These are phyloP conservation scores for Boeremia lycopersici DNA, from an alignment of 2,329 filamentous ascomycete genomes.

Conservation along the genomic window DNA sequence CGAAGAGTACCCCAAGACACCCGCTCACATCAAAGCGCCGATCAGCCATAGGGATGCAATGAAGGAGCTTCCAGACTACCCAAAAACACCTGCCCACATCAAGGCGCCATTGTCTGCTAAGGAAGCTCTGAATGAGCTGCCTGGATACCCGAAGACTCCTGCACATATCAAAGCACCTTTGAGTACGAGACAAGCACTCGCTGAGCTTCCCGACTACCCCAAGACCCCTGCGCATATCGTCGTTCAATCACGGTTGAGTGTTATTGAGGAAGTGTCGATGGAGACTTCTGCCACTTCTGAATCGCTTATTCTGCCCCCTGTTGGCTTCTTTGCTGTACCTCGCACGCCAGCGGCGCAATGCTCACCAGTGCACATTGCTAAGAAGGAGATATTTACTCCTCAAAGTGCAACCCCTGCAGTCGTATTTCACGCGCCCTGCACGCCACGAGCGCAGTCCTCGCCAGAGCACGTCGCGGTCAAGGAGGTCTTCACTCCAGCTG, in stretches of 20 bases:
- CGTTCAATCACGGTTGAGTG: constrained; percentile 3
- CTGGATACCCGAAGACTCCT: constrained; percentile 32
- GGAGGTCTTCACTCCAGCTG: constrained; percentile 8
- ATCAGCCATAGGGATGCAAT: constrained; percentile 1
- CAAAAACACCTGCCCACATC: constrained; percentile 28
- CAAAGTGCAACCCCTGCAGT: not conserved
- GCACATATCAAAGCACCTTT: constrained; percentile 29
- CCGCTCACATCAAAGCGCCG: not conserved
- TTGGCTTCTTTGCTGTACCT: constrained; percentile 9
- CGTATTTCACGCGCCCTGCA: constrained; percentile 2
- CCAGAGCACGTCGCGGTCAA: constrained; percentile 12
- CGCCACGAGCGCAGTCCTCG: constrained; percentile 10
- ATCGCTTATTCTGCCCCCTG: not conserved
- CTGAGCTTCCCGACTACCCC: constrained; percentile 27
- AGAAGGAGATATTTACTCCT: constrained; percentile 13
- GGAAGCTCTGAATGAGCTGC: constrained; percentile 30
- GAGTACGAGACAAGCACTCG: constrained; percentile 27
- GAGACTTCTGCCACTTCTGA: constrained; percentile 3
- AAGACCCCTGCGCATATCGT: constrained; percentile 17
- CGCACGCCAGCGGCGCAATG: constrained; percentile 13
- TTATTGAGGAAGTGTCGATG: constrained; percentile 12
- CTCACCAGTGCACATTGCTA: constrained; percentile 10
- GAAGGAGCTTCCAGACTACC: constrained; percentile 30
- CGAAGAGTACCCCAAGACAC: constrained; percentile 11
- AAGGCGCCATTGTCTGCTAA: constrained; percentile 23